Conservation (phyloP, 2,329 filamentous ascomycete species). For the Stachybotrys chartarum region DNA sequence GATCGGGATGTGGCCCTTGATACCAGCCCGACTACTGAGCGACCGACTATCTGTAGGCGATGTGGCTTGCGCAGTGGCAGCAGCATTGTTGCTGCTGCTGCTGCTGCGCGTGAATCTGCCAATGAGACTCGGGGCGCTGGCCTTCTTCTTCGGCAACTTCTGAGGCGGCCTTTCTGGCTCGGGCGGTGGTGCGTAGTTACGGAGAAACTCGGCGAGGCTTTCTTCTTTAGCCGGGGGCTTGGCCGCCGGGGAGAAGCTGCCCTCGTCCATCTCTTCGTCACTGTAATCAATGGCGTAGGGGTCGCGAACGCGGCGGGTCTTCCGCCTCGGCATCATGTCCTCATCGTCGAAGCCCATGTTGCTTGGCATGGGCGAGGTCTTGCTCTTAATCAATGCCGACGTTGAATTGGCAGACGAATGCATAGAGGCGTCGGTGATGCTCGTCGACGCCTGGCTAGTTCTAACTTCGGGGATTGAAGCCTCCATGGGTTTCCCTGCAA, state of each 20-base stretch:
- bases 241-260: constrained; percentile 7
- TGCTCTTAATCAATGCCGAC: constrained; percentile 55
- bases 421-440: constrained; percentile 50
- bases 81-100: constrained; percentile 20
- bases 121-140: constrained; percentile 55
- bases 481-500: constrained; percentile 50
- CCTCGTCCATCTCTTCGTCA: constrained; percentile 47
- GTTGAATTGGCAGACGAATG: constrained; percentile 69
- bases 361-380: constrained; percentile 18
- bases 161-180: constrained; percentile 31
- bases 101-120: constrained; percentile 42
- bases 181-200: constrained; percentile 59
- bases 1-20: constrained; percentile 43
- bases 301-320: constrained; percentile 72
- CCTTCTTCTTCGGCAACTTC: constrained; percentile 53
- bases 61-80: constrained; percentile 15
- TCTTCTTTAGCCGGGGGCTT: constrained; percentile 47
- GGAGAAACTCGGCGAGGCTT: constrained; percentile 66
- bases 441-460: constrained; percentile 49
- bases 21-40: constrained; percentile 31
- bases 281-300: constrained; percentile 89
- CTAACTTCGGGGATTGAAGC: constrained; percentile 49
- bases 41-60: constrained; percentile 22
- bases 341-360: constrained; percentile 39
- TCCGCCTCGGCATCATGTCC: constrained; percentile 59